A percentile compares a stretch with the other conserved stretches of the same genome.
phyloP scores from a whole-genome alignment of 495 filamentous ascomycete genomes.

The Lentithecium fluviatile region DNA sequence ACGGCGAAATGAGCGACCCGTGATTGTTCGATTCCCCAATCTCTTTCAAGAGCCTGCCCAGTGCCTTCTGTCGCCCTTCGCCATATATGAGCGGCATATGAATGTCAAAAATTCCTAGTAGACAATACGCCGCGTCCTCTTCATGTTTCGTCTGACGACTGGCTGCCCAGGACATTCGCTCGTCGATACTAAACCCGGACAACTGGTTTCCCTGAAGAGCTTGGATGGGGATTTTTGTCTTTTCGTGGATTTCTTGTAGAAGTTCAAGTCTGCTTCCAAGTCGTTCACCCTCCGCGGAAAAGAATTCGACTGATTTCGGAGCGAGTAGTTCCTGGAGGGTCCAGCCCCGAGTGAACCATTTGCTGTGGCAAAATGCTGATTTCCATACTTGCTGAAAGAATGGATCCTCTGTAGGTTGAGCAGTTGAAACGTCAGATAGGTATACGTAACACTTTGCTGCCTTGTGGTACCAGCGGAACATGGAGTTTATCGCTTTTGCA shows the following conservation, averaged over 20 bases:
- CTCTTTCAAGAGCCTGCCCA: not conserved
- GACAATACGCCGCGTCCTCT: slow-evolving; percentile 20
- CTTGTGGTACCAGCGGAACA: too few species aligned
- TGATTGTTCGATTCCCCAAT: not conserved
- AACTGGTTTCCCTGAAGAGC: slow-evolving; percentile 29
- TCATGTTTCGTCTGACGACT: slow-evolving; percentile 30
- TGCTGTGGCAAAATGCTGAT: not conserved
- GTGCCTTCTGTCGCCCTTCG: not conserved
- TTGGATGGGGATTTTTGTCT: slow-evolving; percentile 1
- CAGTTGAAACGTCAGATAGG: too few species aligned
- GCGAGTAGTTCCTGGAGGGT: slow-evolving; percentile 6
- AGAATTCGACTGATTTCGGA: slow-evolving; percentile 32
- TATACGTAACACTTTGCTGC: too few species aligned
- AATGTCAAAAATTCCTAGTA: not conserved
- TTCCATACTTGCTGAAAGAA: too few species aligned
- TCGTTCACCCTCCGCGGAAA: slow-evolving; percentile 22
- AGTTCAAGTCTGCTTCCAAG: slow-evolving; percentile 29
- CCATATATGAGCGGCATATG: not conserved
- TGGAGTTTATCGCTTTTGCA: too few species aligned
- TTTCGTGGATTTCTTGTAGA: slow-evolving; percentile 20
- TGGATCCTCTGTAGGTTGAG: too few species aligned
- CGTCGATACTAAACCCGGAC: slow-evolving; percentile 20
- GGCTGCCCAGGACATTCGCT: slow-evolving; percentile 31
- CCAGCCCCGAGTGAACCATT: too few species aligned
- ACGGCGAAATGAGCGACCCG: too few species aligned